phyloP scores from a whole-genome alignment of 805 yeast genomes.

The Komagataella kurtzmanii region DNA sequence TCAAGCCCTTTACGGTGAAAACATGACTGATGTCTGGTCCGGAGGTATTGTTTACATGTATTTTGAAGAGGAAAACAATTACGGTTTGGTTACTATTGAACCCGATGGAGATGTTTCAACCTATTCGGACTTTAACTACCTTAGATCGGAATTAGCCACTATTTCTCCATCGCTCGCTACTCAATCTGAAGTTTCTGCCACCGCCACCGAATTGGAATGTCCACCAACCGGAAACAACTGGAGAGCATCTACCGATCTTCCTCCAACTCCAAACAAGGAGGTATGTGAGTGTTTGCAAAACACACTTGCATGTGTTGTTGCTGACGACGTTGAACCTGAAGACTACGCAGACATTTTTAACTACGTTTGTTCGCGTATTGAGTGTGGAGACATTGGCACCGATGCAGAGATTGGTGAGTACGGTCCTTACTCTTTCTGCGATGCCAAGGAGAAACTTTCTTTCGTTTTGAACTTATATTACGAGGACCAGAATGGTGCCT shows the following conservation, averaged over 20 bases:
- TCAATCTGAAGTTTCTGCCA: constrained; percentile 17
- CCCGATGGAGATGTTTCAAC: constrained; percentile 37
- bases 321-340: constrained; percentile 29
- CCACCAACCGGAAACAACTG: constrained; percentile 42
- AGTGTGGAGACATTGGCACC: constrained; percentile 47
- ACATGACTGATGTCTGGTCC: constrained; percentile 86
- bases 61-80: constrained; percentile 70
- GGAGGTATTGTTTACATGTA: constrained; percentile 93
- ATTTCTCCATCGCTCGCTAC: constrained; percentile 37
- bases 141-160: constrained; percentile 37
- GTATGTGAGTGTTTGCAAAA: constrained; percentile 50
- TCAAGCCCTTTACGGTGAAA: constrained; percentile 42
- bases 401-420: constrained; percentile 55
- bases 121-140: constrained; percentile 43
- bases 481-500: constrained; percentile 24
- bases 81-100: constrained; percentile 58
- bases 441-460: constrained; percentile 54
- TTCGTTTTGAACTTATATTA: constrained; percentile 57
- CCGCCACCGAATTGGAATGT: constrained; percentile 25
- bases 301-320: constrained; percentile 47
- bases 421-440: constrained; percentile 67
- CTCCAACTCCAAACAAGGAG: constrained; percentile 63
- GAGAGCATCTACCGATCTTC: constrained; percentile 55
- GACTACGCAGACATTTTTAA: constrained; percentile 53
- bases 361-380: constrained; percentile 39